Evolutionary conservation across 305 asterid species (phyloP), one percentile per base, ranked within the genome.

Genomic region (Andrographis paniculata): DNA sequence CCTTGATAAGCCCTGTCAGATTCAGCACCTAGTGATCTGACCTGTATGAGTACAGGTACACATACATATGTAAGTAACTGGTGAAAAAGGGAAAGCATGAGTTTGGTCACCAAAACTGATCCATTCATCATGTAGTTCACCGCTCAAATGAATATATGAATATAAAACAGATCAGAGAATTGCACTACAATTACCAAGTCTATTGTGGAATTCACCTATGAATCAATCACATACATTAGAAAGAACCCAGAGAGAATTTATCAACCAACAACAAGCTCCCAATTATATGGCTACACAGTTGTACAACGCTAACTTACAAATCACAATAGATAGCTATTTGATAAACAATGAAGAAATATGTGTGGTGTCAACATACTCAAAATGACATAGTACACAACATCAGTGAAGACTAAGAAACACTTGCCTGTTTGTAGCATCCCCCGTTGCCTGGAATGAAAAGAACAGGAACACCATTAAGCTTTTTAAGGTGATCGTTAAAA

Each of bases 381-480:
- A 10, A 50, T 44, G 48, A 6, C 39, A 9, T 13, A 9, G 5
- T 38, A 5, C 33, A 19, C 28, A 47, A 39, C 20, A 33, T 27
- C 42, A 50, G 50, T 54, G 61, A 45, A 56, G 50, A 54, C 22
- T 42, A 65, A 43, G 40, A n/a, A n/a, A n/a, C n/a, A 56, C 80
- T 77, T 67, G 65, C 98, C 98, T 91, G 98, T 65, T 86, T 91
- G 83, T 82, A 83, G 87, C 98, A 86, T 60, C 98, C 98, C 30
- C 98, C 92, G 55, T 91, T 86, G 42, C 98, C 98, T 48, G 98
- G 98, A 57, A 91, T 80, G 45, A 91, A 91, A 55, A 91, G 95
- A 68, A 91, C 83, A 50, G 98, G 98, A 63, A 86, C 78, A 6
- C 98, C 95, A 53, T 68, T 74, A 56, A 83, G 87, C 56, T 75